Conservation (phyloP, 73 alveolate species). For the Paramecium caudatum region DNA sequence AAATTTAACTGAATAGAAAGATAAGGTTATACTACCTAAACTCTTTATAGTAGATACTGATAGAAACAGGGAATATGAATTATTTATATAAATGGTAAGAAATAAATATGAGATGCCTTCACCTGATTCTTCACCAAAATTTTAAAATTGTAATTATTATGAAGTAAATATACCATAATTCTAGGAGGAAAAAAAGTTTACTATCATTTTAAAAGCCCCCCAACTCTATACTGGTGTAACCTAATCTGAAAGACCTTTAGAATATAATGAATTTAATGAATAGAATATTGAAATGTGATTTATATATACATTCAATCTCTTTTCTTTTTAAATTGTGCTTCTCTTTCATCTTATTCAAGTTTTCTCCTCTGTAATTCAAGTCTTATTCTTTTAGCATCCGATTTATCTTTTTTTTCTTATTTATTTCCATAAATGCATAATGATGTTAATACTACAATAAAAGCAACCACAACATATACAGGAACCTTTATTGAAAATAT, state of each 20-base stretch:
- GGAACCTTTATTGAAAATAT: not conserved
- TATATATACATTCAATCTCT: not conserved
- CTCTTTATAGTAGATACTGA: not conserved
- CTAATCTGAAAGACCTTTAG: conserved; percentile 31
- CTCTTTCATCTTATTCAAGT: conserved; percentile 30
- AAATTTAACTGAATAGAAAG: not conserved
- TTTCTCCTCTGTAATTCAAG: not conserved
- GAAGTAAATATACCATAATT: not conserved
- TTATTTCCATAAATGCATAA: conserved; percentile 13
- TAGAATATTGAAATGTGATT: not conserved
- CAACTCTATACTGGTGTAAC: not conserved
- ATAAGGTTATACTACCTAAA: not conserved
- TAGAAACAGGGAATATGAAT: not conserved
- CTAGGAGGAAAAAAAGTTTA: not conserved
- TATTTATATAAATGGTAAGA: not conserved
- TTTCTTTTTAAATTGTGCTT: not conserved
- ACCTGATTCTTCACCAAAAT: conserved; percentile 8
- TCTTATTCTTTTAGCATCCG: not conserved
- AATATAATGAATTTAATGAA: not conserved
- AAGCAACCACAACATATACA: conserved; percentile 22
- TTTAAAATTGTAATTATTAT: not conserved
- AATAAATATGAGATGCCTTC: conserved; percentile 1
- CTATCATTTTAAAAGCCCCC: not conserved
- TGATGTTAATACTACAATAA: conserved; percentile 14
- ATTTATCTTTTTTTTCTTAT: not conserved